Evolutionary conservation across 495 filamentous ascomycete genomes (phyloP).

Genomic region (Tricharina praecox): DNA sequence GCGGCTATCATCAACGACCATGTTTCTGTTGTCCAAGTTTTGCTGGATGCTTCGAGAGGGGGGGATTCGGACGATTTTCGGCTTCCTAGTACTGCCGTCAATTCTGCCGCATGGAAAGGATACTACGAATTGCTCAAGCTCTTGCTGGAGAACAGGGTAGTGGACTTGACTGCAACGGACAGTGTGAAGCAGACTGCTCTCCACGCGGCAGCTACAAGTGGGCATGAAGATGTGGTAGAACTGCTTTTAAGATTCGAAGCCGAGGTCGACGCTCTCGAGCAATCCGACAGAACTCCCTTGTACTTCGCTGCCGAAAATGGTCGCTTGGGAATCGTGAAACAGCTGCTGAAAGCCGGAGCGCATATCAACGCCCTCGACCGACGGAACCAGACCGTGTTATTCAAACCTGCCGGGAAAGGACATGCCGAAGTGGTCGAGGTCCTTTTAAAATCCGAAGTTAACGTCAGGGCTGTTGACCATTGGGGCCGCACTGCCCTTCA

Average conservation of each 20-base stretch:
- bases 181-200: constrained; percentile 7
- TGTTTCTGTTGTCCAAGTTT: neutral
- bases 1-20: constrained; percentile 1
- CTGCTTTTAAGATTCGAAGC: constrained; percentile 1
- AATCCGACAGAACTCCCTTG: constrained; percentile 6
- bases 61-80: neutral
- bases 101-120: constrained; percentile 4
- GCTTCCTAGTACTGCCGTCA: neutral
- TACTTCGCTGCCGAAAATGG: constrained; percentile 8
- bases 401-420: constrained; percentile 6
- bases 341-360: constrained; percentile 10
- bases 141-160: neutral
- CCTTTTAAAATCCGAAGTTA: constrained; percentile 14
- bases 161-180: constrained; percentile 1
- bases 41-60: constrained; percentile 2
- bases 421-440: constrained; percentile 8
- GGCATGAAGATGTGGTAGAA: neutral
- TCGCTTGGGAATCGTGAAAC: neutral
- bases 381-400: constrained; percentile 5
- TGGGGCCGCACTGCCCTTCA: constrained; percentile 18
- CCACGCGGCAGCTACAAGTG: constrained; percentile 9
- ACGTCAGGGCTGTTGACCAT: constrained; percentile 10
- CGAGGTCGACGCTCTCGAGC: constrained; percentile 4
- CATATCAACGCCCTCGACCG: constrained; percentile 4
- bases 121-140: neutral